Conservation (phyloP, 176 grass and related monocot genomes). For the Themeda triandra region DNA sequence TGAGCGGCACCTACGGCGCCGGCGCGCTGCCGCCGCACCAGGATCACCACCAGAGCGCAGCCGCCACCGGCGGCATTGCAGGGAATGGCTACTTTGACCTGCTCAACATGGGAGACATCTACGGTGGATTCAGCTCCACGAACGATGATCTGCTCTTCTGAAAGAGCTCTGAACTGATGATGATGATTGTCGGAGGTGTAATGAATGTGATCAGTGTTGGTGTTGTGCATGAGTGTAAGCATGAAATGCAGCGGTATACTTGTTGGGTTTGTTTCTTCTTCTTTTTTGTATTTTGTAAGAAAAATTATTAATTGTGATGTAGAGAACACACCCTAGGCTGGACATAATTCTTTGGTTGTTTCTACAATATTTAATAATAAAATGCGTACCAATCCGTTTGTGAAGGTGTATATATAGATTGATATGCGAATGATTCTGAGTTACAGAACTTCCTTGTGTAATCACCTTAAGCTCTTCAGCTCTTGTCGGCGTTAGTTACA, state of each 20-base stretch:
- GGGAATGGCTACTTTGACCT: constrained; percentile 66
- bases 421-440: not conserved
- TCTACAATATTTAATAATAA: constrained; percentile 25
- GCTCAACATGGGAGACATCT: constrained; percentile 64
- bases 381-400: constrained; percentile 20
- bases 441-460: not conserved
- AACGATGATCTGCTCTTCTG: constrained; percentile 66
- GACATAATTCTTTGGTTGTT: constrained; percentile 49
- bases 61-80: not conserved
- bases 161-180: constrained; percentile 3
- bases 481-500: not conserved
- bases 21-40: constrained; percentile 32
- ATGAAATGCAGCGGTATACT: constrained; percentile 26
- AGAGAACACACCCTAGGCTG: constrained; percentile 35
- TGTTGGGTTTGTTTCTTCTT: constrained; percentile 33
- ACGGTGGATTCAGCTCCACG: constrained; percentile 46
- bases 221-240: constrained; percentile 30
- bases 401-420: constrained; percentile 22
- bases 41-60: constrained; percentile 22
- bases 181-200: not conserved
- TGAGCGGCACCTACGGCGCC: constrained; percentile 43
- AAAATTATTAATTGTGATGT: constrained; percentile 21
- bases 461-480: not conserved
- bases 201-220: not conserved
- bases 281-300: not conserved